Percentiles rank a stretch among this genome's conserved stretches.
Conservation (phyloP, 176 grass and related monocot genomes). For the Oryza longistaminata region DNA sequence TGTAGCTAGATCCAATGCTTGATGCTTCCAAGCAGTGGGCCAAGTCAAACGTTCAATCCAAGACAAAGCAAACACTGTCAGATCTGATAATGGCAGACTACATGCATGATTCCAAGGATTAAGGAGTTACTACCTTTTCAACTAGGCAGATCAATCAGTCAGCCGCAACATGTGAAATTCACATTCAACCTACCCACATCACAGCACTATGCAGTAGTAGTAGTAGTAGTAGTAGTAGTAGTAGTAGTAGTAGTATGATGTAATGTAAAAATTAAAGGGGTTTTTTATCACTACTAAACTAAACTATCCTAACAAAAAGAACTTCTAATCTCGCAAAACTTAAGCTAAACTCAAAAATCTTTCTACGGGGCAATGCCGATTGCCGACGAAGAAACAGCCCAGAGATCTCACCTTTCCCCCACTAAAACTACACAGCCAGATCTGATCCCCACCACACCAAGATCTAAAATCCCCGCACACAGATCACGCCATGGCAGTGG, state of each 20-base stretch:
- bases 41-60: background rate
- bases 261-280: no score
- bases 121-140: background rate
- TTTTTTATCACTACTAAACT: background rate
- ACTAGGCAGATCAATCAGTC: slow-evolving; percentile 8
- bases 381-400: background rate
- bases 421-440: background rate
- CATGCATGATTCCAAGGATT: background rate
- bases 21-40: background rate
- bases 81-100: background rate
- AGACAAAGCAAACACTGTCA: background rate
- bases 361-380: background rate
- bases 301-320: background rate
- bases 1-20: background rate
- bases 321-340: background rate
- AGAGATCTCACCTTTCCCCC: background rate
- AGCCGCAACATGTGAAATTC: background rate
- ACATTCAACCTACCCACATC: slow-evolving; percentile 14
- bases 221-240: no score
- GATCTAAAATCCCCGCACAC: background rate
- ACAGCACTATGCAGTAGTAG: background rate
- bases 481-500: background rate
- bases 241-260: no score
- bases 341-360: background rate
- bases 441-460: background rate